phyloP scores from a whole-genome alignment of 208 protist genomes.

The Trypanosoma platydactyli region DNA sequence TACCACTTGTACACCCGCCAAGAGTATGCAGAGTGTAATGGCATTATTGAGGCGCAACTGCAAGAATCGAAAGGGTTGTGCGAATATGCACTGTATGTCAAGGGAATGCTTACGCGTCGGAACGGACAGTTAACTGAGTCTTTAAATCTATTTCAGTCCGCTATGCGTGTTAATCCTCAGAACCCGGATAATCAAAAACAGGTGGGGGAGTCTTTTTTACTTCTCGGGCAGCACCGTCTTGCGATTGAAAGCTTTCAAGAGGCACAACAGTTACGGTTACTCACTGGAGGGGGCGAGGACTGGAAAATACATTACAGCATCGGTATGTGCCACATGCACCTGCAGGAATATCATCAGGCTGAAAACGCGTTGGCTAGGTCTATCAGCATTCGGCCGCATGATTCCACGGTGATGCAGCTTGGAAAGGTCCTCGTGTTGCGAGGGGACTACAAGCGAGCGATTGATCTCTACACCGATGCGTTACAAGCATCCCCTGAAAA shows the following conservation, averaged over 20 bases:
- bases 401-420: constrained; percentile 91
- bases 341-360: constrained; percentile 71
- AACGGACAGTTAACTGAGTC: constrained; percentile 94
- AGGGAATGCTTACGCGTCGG: constrained; percentile 90
- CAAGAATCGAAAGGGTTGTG: constrained; percentile 74
- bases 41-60: constrained; percentile 89
- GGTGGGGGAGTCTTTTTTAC: constrained; percentile 85
- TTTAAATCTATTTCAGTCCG: constrained; percentile 91
- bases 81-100: constrained; percentile 92
- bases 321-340: constrained; percentile 89
- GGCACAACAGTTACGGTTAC: constrained; percentile 51
- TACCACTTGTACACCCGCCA: constrained; percentile 92
- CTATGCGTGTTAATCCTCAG: constrained; percentile 87
- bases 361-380: constrained; percentile 83
- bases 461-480: constrained; percentile 83
- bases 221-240: constrained; percentile 91
- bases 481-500: constrained; percentile 91
- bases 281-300: constrained; percentile 56
- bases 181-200: constrained; percentile 92
- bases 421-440: constrained; percentile 76
- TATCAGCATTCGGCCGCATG: constrained; percentile 86
- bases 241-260: constrained; percentile 91
- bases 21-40: constrained; percentile 86
- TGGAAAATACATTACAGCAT: constrained; percentile 93
- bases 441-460: constrained; percentile 61